Base-by-base conservation (phyloP, 2,329 filamentous ascomycete species). In the Trichoderma koningii region DNA sequence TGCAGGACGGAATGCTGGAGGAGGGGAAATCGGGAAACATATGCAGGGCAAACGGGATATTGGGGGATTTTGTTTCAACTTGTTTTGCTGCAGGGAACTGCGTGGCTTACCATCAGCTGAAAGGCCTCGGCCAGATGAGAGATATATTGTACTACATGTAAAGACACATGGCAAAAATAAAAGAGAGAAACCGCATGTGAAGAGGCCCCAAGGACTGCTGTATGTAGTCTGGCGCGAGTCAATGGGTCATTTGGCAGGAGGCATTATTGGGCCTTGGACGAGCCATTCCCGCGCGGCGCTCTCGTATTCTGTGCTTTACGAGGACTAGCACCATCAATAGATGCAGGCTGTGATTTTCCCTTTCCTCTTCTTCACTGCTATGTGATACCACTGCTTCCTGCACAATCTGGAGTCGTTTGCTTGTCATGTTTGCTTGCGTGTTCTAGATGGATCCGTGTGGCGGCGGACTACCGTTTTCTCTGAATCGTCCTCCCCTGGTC, bases 261-360 rank as follows among this genome's bases (percentile, higher is more conserved):
- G 57, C 57, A 42, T 26, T 21, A 51, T 42, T 19, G 30, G 30
- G 17, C 59, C 42, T 48, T 50, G 3, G 50, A n/a, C 17, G 26
- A 62, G 41, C 59, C 41, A 45, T 45, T 34, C 59, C 59, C 59
- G 50, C 34, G 45, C 59, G 59, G 34, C 59, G 48, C 21, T 23
- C 50, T 63, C 38, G 38, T 42, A 45, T 52, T 52, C 12, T 10
- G 7, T 38, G 34, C 34, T 38, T 21, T 56, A 26, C 41, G 34
- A 38, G 34, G 34, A 38, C 34, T 42, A 53, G 48, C 38, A 30
- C 44, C 38, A 53, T 34, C 7, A 34, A 34, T 34, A 7, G 10
- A 34, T 62, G 59, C 59, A 53, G 19, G 51, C 52, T 60, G 28
- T 26, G n/a, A 28, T 21, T 50, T 30, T 21, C 15, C 3, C 12